A percentile compares a stretch with the other conserved stretches of the same genome.
Conservation (phyloP, 306 rosid genomes). For the Purshia tridentata region DNA sequence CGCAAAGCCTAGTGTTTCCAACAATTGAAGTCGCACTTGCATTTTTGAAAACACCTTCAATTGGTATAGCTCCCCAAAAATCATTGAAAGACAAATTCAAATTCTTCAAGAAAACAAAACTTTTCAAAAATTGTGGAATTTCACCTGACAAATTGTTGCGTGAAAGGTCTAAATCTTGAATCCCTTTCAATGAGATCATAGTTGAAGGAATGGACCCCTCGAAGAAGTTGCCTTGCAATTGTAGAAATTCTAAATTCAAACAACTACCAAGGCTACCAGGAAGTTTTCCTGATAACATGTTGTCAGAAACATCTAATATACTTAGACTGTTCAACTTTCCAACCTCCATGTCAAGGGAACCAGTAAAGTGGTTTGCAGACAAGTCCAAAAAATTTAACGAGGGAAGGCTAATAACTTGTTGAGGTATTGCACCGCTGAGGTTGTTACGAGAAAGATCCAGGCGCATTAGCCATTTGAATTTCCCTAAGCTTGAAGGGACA, state of each 20-base stretch:
- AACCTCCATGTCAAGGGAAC: background rate
- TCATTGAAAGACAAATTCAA: background rate
- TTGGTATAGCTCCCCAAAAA: no score
- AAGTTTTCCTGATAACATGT: background rate
- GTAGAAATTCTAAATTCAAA: background rate
- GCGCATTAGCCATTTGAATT: no score
- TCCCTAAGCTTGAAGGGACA: no score
- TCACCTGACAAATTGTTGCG: background rate
- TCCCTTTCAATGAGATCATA: background rate
- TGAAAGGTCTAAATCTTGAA: slow-evolving; percentile 3
- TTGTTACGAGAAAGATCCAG: background rate
- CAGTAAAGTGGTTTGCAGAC: slow-evolving; percentile 2
- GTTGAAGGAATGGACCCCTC: no score
- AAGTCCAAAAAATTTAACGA: background rate
- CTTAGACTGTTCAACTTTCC: background rate
- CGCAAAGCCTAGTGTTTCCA: no score
- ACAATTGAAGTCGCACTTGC: no score
- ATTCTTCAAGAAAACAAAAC: background rate
- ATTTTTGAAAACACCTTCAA: no score
- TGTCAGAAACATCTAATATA: background rate
- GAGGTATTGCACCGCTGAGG: no score
- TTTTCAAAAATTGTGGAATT: background rate
- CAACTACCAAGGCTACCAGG: background rate
- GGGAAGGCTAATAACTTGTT: background rate
- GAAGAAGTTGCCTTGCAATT: no score